Base-by-base conservation (phyloP, 2,329 filamentous ascomycete genomes). In the Calonectria multiphialidica region DNA sequence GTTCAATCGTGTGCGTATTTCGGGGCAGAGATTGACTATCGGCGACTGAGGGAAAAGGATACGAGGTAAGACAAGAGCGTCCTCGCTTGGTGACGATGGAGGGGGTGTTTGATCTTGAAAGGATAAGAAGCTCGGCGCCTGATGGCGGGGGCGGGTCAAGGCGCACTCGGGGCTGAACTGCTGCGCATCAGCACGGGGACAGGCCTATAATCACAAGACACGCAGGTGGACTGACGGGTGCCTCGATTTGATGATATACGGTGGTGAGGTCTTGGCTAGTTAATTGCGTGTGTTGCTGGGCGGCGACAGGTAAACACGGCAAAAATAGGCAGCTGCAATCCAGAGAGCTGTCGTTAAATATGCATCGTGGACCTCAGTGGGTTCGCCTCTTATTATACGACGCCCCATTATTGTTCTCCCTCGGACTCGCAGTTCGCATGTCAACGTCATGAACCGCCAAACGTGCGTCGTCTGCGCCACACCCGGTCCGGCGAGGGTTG, bases 381-480 rank as follows among this genome's bases (percentile, higher is more conserved):
- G 21, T 59, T 59, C 53, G 33, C 53, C 21, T 25, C 53, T 25
- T 40, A 16, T 18, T 59, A 59, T 59, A 59, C 18, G 49, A 40
- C 47, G 25, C 37, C 28, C 42, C 40, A 18, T 66, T 53, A 28
- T 55, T 50, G 33, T 30, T n/a, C n/a, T n/a, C 53, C 68, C 62
- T 71, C 44, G 21, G 49, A 50, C 49, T 35, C 28, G 61, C 35
- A 42, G 49, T 65, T 63, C 42, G 68, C 62, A 63, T 68, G 67
- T 35, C 71, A 49, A 77, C 75, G 77, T 76, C 72, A 78, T 74
- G 75, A 68, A 68, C 64, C 64, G 33, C 49, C 35, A 67, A 59
- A 63, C 66, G 61, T 68, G 73, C 64, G 66, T 71, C 61, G 68
- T 47, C 73, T 74, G 66, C 73, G 72, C 63, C 77, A 74, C 74